Evolutionary conservation across 2,329 filamentous ascomycete species (phyloP), one percentile per base, ranked within the genome.

Genomic region (Cladosporium sp.): DNA sequence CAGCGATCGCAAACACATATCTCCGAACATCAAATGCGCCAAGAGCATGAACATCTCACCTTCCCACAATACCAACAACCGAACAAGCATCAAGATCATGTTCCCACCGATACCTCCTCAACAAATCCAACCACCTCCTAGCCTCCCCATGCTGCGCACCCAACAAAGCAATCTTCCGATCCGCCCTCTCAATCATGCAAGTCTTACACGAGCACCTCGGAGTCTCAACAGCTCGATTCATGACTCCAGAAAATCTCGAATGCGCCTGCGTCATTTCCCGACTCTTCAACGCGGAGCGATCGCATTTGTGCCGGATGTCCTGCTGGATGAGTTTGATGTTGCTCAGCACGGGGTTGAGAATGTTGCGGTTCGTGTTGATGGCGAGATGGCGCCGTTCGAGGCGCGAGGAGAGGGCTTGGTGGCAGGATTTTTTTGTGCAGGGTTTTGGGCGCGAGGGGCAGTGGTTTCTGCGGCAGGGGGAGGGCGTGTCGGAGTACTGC

Each of bases 71-170:
- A 13, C 19, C 43, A 30, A 19, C 22, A 4, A 8, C 13, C 1
- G 43, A 47, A 18, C 15, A 19, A 15, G 15, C 13, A 13, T 40
- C 45, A 7, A 48, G 18, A 32, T 48, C 45, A 19, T 40, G 25
- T 16, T 48, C 8, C 45, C 45, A 40, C 22, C 45, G 36, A 48
- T 40, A 40, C 27, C 33, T 39, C 45, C 22, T 40, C 25, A 48
- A 27, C 7, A 38, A 22, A 6, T 48, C 45, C n/a, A 40, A 19
- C 25, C 29, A 48, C 3, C 45, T 35, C 27, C 25, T 33, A 11
- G 45, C 45, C 20, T 48, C 45, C 4, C 3, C 9, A 11, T 48
- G 27, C 45, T 48, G 45, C 25, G 19, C 8, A 6, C 12, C 12
- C 27, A 48, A 12, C 2, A 48, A 25, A 12, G 29, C 25, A 19